A percentile compares a stretch with the other conserved stretches of the same genome.
phyloP scores from a whole-genome alignment of 2,329 filamentous ascomycete species.

The Pyrenochaeta sp. region DNA sequence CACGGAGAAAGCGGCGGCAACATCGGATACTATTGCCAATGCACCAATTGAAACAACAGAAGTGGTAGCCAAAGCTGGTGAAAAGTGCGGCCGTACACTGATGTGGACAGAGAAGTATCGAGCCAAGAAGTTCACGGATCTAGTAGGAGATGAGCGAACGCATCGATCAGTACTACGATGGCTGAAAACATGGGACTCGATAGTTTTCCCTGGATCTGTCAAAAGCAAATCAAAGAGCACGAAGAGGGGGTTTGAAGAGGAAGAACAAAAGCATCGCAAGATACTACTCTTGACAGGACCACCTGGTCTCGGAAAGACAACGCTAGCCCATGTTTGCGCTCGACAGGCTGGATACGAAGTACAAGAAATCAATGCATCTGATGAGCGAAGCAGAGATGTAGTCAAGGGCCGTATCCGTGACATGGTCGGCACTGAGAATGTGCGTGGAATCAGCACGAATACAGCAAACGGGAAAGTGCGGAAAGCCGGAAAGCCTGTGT shows the following conservation, averaged over 20 bases:
- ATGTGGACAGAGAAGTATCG: conserved; percentile 99
- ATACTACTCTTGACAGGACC: conserved; percentile 90
- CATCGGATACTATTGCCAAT: conserved; percentile 26
- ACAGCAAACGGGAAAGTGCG: conserved; percentile 63
- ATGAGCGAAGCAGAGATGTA: conserved; percentile 87
- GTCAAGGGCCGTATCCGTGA: conserved; percentile 92
- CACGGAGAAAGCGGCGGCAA: conserved; percentile 46
- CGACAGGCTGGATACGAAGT: conserved; percentile 95
- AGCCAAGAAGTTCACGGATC: conserved; percentile 86
- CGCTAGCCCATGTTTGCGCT: conserved; percentile 93
- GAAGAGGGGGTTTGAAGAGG: conserved; percentile 60
- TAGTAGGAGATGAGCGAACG: conserved; percentile 93
- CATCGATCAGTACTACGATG: conserved; percentile 89
- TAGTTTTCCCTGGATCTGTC: conserved; percentile 83
- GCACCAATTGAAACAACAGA: conserved; percentile 50
- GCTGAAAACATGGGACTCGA: conserved; percentile 91
- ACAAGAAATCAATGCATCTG: conserved; percentile 96
- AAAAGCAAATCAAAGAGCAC: conserved; percentile 62
- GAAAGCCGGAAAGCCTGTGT: conserved; percentile 84
- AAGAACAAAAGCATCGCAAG: conserved; percentile 82
- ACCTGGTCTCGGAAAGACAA: conserved; percentile 94
- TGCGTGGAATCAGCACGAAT: conserved; percentile 72
- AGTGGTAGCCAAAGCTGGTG: conserved; percentile 24
- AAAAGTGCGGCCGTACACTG: conserved; percentile 56
- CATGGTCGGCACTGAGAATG: conserved; percentile 91